Conservation (phyloP, 106 monocot species). For the Platanthera zijinensis region DNA sequence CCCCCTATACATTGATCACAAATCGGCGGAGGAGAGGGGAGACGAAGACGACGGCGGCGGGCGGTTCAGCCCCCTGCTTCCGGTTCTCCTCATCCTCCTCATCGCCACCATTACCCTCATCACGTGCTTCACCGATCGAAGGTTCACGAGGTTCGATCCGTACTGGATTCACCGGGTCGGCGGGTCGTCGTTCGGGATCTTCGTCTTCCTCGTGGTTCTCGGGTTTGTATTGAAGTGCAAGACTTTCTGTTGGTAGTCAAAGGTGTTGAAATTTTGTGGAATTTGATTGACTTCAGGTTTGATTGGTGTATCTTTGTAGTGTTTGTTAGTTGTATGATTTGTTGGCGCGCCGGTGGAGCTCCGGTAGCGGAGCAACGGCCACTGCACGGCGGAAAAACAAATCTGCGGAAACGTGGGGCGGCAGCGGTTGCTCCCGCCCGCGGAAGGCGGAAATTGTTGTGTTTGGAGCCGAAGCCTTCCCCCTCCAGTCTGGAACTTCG, state of each 20-base stretch:
- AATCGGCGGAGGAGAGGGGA: not conserved
- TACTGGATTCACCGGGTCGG: slow-evolving; percentile 87
- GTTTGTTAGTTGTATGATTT: too few relatives aligned
- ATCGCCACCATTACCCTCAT: slow-evolving; percentile 40
- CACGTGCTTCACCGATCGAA: slow-evolving; percentile 38
- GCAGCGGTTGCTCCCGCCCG: too few relatives aligned
- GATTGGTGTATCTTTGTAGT: too few relatives aligned
- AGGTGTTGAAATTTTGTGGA: slow-evolving; percentile 30
- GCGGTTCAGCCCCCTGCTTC: slow-evolving; percentile 1
- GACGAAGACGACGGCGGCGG: slow-evolving; percentile 10
- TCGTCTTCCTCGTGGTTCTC: slow-evolving; percentile 39
- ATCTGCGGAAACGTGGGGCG: too few relatives aligned
- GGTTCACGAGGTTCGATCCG: slow-evolving; percentile 61
- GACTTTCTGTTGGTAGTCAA: too few relatives aligned
- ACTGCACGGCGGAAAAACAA: too few relatives aligned
- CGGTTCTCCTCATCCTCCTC: slow-evolving; percentile 16
- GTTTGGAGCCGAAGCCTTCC: too few relatives aligned
- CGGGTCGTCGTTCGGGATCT: slow-evolving; percentile 69
- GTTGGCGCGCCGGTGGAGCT: too few relatives aligned
- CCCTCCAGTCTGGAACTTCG: too few relatives aligned
- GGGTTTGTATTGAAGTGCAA: slow-evolving; percentile 39
- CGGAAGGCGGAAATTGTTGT: too few relatives aligned
- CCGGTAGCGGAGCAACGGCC: too few relatives aligned
- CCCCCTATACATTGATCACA: slow-evolving; percentile 63
- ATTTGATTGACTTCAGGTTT: too few relatives aligned